phyloP scores from a whole-genome alignment of 306 rosid genomes.

The Castanea mollissima region DNA sequence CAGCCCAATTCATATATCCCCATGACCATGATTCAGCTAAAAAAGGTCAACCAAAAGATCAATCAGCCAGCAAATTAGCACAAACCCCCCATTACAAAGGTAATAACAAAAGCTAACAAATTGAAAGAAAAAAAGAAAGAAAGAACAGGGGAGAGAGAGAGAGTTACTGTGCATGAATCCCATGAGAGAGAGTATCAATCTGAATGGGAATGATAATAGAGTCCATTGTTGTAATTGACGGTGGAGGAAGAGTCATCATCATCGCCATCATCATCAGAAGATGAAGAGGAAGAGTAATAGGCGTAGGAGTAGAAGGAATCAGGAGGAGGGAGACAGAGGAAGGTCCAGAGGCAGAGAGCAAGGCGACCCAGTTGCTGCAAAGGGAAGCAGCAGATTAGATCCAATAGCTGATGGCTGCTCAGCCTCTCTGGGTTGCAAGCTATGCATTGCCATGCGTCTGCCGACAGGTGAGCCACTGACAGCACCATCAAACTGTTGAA shows the following conservation, averaged over 20 bases:
- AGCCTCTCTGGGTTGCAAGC: constrained; percentile 59
- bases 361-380: constrained; percentile 68
- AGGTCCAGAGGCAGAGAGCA: constrained; percentile 65
- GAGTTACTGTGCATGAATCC: constrained; percentile 20
- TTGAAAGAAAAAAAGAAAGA: not conserved
- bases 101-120: not conserved
- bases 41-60: not conserved
- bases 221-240: constrained; percentile 30
- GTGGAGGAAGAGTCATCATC: constrained; percentile 42
- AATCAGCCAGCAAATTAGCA: not conserved
- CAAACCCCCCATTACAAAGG: not conserved
- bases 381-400: constrained; percentile 66
- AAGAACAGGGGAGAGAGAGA: not conserved
- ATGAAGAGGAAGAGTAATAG: constrained; percentile 35
- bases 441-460: constrained; percentile 59
- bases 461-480: constrained; percentile 66
- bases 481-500: constrained; percentile 56
- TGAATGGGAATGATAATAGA: constrained; percentile 54
- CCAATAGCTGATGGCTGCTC: constrained; percentile 49
- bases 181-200: constrained; percentile 36
- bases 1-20: constrained; percentile 14
- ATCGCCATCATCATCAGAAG: constrained; percentile 33
- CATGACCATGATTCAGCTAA: not conserved
- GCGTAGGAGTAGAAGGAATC: constrained; percentile 40
- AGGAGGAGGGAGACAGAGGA: constrained; percentile 63